phyloP scores from a whole-genome alignment of 2,329 filamentous ascomycete species.

The Mycocentrospora acerina region DNA sequence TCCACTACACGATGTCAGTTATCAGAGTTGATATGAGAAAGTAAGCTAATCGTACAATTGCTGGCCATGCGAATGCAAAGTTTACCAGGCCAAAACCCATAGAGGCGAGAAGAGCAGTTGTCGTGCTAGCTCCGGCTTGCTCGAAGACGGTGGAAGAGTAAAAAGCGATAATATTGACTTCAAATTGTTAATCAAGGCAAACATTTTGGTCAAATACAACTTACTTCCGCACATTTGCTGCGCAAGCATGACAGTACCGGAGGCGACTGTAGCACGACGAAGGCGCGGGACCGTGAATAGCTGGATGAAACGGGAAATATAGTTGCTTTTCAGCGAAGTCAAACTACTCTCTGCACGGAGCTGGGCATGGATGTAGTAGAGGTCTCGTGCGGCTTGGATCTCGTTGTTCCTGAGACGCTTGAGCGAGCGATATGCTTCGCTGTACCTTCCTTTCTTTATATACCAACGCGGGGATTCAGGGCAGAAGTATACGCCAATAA shows the following conservation, averaged over 20 bases:
- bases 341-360: constrained; percentile 29
- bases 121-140: constrained; percentile 44
- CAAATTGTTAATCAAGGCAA: too few relatives aligned
- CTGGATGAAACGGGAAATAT: constrained; percentile 50
- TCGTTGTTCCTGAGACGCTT: constrained; percentile 34
- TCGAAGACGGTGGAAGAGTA: constrained; percentile 53
- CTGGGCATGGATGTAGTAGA: constrained; percentile 45
- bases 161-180: constrained; percentile 50
- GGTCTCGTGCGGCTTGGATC: constrained; percentile 45
- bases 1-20: constrained; percentile 37
- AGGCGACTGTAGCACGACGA: constrained; percentile 70
- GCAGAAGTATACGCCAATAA: constrained; percentile 16
- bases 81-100: constrained; percentile 60
- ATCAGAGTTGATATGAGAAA: too few relatives aligned
- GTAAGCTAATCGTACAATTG: constrained; percentile 35
- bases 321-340: constrained; percentile 22
- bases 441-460: constrained; percentile 43
- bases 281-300: constrained; percentile 67
- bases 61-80: constrained; percentile 60
- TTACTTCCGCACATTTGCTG: constrained; percentile 59
- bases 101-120: constrained; percentile 51
- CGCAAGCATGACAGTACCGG: constrained; percentile 72
- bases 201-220: background rate
- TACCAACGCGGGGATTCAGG: constrained; percentile 47
- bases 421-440: constrained; percentile 40